A percentile compares a stretch with the other conserved stretches of the same genome.
phyloP scores from a whole-genome alignment of 352 stramenopile species.

The Salisapilia sapeloensis region DNA sequence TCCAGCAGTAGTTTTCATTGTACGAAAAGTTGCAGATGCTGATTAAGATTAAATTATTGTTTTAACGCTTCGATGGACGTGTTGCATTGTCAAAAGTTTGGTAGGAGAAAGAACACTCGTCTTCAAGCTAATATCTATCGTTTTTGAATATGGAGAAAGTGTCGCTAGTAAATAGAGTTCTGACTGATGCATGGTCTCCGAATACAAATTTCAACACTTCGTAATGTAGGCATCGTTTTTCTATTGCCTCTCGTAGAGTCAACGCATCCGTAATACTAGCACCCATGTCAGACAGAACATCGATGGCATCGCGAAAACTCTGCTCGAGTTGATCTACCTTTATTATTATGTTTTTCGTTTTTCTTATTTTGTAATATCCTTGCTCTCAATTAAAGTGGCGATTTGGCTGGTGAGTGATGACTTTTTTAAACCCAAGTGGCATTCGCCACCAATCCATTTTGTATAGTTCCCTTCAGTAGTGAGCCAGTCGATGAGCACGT shows the following conservation, averaged over 20 bases:
- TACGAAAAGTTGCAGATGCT: not conserved
- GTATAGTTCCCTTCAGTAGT: no score
- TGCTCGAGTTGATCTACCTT: constrained; percentile 5
- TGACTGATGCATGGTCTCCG: constrained; percentile 1
- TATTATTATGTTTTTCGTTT: constrained; percentile 6
- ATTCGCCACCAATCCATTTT: no score
- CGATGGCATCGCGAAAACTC: constrained; percentile 4
- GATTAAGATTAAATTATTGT: not conserved
- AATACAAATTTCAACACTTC: constrained; percentile 4
- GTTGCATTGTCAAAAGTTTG: not conserved
- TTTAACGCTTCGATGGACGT: not conserved
- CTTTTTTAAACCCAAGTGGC: no score
- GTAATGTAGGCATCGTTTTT: constrained; percentile 5
- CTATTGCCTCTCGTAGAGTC: constrained; percentile 1
- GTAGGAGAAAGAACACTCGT: not conserved
- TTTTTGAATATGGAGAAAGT: constrained; percentile 1
- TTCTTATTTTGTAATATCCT: no score
- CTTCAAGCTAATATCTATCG: constrained; percentile 2
- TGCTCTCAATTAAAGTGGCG: no score
- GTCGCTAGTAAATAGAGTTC: constrained; percentile 3
- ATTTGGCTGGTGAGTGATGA: no score
- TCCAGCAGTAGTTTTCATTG: no score
- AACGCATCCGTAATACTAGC: constrained; percentile 3
- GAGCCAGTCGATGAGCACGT: no score
- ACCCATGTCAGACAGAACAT: constrained; percentile 6